Base-by-base conservation (phyloP, 2,329 filamentous ascomycete genomes). In the Penicillium sp. region DNA sequence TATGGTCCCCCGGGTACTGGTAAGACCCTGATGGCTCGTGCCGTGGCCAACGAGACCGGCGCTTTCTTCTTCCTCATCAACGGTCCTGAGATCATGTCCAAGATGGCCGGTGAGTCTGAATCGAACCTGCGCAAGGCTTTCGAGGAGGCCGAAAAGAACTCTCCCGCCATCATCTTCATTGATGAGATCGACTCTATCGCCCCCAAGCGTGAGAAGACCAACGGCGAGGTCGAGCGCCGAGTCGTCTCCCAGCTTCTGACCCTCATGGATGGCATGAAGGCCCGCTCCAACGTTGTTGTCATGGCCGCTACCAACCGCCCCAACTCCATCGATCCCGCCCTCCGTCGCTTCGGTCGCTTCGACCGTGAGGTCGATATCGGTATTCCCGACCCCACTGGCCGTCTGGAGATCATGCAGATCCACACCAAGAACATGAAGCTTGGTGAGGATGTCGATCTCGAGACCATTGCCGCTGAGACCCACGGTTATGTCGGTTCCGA, bases 401-500 rank as follows among this genome's bases (percentile, higher is more conserved):
- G 93, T 81, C 87, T 98, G 32, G 93, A 98, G 81, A 97, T 98
- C 68, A 85, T 98, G 54, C 89, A 95, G 75, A 98, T 98, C 62
- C 93, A 98, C 82, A 98, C 93, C 74, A 98, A 98, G 87, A 98
- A 98, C 83, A 98, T 98, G 93, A 98, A 98, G 81, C 83, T 98
- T 54, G 90, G 76, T 52, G 93, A 97, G 50, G 93, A 97, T 64
- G 93, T 98, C 54, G 93, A 98, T 66, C 83, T 98, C 39, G 92
- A 96, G 79, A 86, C 90, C 66, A 96, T 98, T 66, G 93, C 93
- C 47, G 84, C 93, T 27, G 93, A 98, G 79, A 98, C 93, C 41
- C 93, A 98, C 78, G 93, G 93, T 77, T 98, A 97, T 66, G 93
- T 98, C 60, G 93, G 93, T 79, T 97, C 93, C 28, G 93, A 98